Base-by-base conservation (phyloP, 768 basidiomycete species). In the Strobilomyces confusus region DNA sequence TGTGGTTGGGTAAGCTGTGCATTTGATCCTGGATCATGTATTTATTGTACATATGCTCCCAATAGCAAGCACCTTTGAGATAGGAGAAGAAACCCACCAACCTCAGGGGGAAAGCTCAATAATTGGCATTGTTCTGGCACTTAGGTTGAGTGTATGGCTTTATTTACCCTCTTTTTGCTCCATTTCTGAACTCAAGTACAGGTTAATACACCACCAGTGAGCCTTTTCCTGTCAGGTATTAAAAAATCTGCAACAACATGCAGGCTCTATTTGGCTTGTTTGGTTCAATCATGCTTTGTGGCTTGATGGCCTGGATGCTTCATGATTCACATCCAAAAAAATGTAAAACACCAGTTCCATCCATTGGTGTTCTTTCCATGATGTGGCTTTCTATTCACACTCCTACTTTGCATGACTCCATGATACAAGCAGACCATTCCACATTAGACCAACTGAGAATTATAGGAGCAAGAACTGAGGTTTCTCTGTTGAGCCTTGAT, bases 1-100 rank as follows among this genome's bases (percentile, higher is more conserved):
- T 58, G 14, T 58, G 57, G 57, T 9, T 52, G 14, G 50, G 58
- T 56, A 19, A 26, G 26, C 8, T 56, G 44, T 32, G 2, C 9
- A 15, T 36, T 15, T 36, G 14, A 36, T 36, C 5, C 12, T 15
- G 15, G 7, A 4, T 7, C 17, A 15, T 33, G 11, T 33, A 17
- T 7, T 36, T 15, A 36, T 7, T 36, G 17, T 36, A 2, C 17
- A 32, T 20, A 5, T 12, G 20, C 1, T 23, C 19, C 12, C n/a
- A 12, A 32, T 4, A 45, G 44, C 44, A 45, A 45, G 44, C 8
- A 9, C 30, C 13, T 14, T 44, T 44, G 43, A n/a, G 2, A n/a
- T 29, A 2, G 43, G 26, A 44, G 26, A 17, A 6, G n/a, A 17
- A 33, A 13, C 11, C 13, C 32, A 33, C 3, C 32, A 11, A 9